phyloP scores from a whole-genome alignment of 345 rosid genomes.

The Dipteronia sinensis region DNA sequence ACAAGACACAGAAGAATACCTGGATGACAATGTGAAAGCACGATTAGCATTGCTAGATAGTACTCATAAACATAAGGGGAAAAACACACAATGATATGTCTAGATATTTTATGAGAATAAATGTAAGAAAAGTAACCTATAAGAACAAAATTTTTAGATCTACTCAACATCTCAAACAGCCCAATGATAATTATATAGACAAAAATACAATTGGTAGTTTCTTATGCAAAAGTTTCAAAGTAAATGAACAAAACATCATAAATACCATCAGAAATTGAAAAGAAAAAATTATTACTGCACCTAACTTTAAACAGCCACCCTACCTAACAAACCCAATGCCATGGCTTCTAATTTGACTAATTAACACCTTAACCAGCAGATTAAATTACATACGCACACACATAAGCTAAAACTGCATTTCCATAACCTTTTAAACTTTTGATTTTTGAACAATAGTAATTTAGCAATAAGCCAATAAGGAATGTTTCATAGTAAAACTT shows the following conservation, averaged over 20 bases:
- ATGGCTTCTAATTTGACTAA: neutral
- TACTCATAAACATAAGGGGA: neutral
- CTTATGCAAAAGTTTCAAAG: neutral
- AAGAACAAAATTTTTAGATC: neutral
- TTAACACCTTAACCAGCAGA: neutral
- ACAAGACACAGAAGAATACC: constrained; percentile 88
- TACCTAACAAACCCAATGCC: neutral
- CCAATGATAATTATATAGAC: neutral
- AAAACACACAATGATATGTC: neutral
- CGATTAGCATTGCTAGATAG: neutral
- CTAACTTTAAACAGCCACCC: neutral
- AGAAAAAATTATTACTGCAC: neutral
- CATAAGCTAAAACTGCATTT: neutral
- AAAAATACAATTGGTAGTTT: neutral
- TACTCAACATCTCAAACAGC: neutral
- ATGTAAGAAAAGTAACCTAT: neutral
- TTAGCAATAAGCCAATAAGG: neutral
- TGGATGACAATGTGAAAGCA: constrained; percentile 31
- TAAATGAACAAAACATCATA: neutral
- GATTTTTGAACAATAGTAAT: neutral
- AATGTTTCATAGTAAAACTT: neutral
- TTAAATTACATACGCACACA: neutral
- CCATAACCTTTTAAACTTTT: neutral
- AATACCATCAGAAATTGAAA: neutral
- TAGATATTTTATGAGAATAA: neutral